phyloP scores from a whole-genome alignment of 1,139 yeast genomes.

The Blastobotrys niveus region DNA sequence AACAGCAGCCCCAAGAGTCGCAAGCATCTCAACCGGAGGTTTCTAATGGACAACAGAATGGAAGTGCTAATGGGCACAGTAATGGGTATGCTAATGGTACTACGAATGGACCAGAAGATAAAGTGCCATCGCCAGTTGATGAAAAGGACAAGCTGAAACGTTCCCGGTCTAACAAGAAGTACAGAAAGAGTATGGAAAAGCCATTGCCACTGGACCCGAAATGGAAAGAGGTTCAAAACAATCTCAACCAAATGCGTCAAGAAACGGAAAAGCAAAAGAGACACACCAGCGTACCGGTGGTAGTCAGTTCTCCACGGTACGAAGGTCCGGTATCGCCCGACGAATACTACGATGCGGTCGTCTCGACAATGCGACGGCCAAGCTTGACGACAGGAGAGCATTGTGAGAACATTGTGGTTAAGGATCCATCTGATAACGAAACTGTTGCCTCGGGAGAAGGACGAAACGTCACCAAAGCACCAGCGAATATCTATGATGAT shows the following conservation, averaged over 20 bases:
- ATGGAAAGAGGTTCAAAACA: conserved; percentile 26
- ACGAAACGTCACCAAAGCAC: background rate
- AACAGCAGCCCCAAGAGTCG: too few relatives aligned
- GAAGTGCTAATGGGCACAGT: too few relatives aligned
- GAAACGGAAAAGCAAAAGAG: conserved; percentile 8
- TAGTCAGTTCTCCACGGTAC: conserved; percentile 5
- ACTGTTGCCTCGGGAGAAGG: conserved; percentile 14
- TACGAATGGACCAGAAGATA: too few relatives aligned
- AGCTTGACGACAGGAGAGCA: conserved; percentile 28
- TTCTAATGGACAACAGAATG: too few relatives aligned
- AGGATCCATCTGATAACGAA: conserved; percentile 10
- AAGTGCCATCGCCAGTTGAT: too few relatives aligned
- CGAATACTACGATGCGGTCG: conserved; percentile 22
- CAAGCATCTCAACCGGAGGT: too few relatives aligned
- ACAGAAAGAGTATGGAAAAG: too few relatives aligned
- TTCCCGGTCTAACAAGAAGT: too few relatives aligned
- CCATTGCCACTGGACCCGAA: conserved; percentile 21
- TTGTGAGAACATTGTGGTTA: conserved; percentile 23
- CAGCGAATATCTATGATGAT: conserved; percentile 1
- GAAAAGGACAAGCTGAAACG: too few relatives aligned
- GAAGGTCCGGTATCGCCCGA: conserved; percentile 10
- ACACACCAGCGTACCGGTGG: conserved; percentile 11
- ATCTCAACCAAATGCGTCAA: conserved; percentile 22
- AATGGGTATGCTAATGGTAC: too few relatives aligned
- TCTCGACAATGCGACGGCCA: conserved; percentile 24